A percentile compares a stretch with the other conserved stretches of the same genome.
These are phyloP conservation scores for Penicillium sp. DNA, from an alignment of 2,329 filamentous ascomycete species.

Conservation along the genomic window DNA sequence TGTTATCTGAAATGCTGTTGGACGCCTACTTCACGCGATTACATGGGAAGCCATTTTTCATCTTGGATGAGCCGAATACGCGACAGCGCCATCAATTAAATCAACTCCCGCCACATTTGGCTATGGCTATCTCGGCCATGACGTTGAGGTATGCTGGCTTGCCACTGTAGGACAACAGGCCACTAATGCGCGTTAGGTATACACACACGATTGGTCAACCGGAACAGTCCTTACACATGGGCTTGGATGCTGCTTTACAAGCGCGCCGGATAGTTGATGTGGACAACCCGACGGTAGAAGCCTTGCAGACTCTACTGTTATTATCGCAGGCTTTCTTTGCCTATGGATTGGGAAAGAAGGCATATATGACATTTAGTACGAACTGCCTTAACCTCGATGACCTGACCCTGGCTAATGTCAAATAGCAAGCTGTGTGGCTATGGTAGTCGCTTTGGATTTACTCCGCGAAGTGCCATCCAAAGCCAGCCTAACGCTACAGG, in stretches of 20 bases:
- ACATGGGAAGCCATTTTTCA: constrained; percentile 79
- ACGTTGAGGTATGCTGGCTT: constrained; percentile 58
- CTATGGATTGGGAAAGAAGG: constrained; percentile 76
- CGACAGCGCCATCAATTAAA: constrained; percentile 70
- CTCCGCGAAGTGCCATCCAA: constrained; percentile 72
- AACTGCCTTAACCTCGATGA: neutral
- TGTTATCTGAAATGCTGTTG: constrained; percentile 64
- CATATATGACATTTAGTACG: constrained; percentile 80
- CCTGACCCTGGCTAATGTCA: neutral
- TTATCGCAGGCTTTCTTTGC: constrained; percentile 76
- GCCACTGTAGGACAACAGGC: constrained; percentile 13
- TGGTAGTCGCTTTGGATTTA: constrained; percentile 78
- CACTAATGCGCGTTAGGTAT: constrained; percentile 56
- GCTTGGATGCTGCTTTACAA: constrained; percentile 71
- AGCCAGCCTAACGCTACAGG: constrained; percentile 62
- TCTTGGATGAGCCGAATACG: constrained; percentile 74
- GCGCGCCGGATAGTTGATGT: constrained; percentile 71
- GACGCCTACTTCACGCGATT: constrained; percentile 78
- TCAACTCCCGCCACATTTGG: constrained; percentile 57
- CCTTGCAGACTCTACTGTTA: constrained; percentile 72
- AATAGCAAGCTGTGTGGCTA: constrained; percentile 71
- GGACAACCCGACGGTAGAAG: constrained; percentile 78
- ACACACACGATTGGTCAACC: constrained; percentile 67
- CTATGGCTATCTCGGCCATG: constrained; percentile 58
- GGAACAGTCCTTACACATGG: constrained; percentile 65